Evolutionary conservation across 2,329 filamentous ascomycete genomes (phyloP).

Genomic region (Ophiocordyceps unilateralis): DNA sequence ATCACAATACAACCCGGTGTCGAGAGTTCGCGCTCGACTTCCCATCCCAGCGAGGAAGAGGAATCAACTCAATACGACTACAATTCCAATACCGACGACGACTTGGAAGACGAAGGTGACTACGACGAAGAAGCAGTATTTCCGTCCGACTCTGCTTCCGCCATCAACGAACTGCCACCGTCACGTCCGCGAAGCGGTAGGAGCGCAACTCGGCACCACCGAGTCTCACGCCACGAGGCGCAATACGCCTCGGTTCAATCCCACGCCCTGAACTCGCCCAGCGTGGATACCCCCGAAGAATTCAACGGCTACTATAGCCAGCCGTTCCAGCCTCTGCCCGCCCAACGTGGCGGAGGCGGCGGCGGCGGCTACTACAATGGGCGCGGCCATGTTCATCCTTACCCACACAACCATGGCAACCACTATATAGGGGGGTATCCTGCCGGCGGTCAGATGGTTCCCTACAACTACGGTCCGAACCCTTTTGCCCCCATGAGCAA

Average conservation of each 20-base stretch:
- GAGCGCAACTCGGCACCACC: constrained; percentile 13
- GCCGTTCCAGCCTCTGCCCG: constrained; percentile 5
- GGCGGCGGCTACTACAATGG: constrained; percentile 7
- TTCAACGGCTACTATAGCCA: constrained; percentile 25
- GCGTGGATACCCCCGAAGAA: constrained; percentile 48
- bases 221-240: constrained; percentile 16
- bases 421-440: constrained; percentile 22
- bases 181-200: constrained; percentile 6
- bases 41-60: constrained; percentile 21
- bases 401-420: constrained; percentile 29
- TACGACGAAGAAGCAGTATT: constrained; percentile 32
- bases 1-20: constrained; percentile 10
- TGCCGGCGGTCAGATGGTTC: constrained; percentile 27
- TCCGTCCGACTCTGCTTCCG: constrained; percentile 42
- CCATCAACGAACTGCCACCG: constrained; percentile 16
- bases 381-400: constrained; percentile 17
- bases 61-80: constrained; percentile 18
- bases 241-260: constrained; percentile 19
- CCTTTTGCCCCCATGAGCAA: constrained; percentile 27
- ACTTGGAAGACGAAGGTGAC: constrained; percentile 20
- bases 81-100: constrained; percentile 20
- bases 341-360: constrained; percentile 10
- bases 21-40: constrained; percentile 14
- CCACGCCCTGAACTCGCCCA: constrained; percentile 33
- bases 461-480: constrained; percentile 21